phyloP scores from a whole-genome alignment of 345 rosid species.

The Eucalyptus polybractea region DNA sequence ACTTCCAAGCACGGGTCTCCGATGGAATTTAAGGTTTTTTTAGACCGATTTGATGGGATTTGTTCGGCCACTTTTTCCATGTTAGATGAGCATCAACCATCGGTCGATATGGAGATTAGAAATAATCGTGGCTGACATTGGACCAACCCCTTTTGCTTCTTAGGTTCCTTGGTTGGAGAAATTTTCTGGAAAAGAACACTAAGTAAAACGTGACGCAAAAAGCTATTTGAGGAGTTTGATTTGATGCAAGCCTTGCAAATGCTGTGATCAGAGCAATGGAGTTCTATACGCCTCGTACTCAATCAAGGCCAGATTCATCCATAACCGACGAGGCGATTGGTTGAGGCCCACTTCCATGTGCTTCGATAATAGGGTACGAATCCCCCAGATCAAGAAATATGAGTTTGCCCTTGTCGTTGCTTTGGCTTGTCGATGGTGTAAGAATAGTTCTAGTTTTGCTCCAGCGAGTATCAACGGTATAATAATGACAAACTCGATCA shows the following conservation, averaged over 20 bases:
- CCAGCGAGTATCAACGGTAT: rapidly evolving
- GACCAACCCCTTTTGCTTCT: background rate
- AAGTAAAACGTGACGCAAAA: background rate
- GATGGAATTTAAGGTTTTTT: background rate
- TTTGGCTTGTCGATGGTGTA: background rate
- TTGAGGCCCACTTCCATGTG: background rate
- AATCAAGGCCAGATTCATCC: background rate
- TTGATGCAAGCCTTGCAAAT: background rate
- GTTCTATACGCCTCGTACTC: background rate
- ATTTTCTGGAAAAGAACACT: background rate
- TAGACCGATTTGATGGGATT: background rate
- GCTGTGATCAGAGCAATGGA: background rate
- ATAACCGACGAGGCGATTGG: background rate
- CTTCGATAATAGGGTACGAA: background rate
- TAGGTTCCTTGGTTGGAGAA: background rate
- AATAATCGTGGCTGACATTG: background rate
- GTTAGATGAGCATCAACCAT: background rate
- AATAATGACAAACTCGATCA: rapidly evolving
- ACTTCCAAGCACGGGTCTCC: background rate
- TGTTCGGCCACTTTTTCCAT: background rate
- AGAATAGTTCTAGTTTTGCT: background rate
- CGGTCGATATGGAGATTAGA: background rate
- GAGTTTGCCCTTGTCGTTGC: background rate
- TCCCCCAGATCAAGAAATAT: background rate
- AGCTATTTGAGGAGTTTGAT: background rate